A percentile compares a stretch with the other conserved stretches of the same genome.
Evolutionary conservation across 345 rosid genomes (phyloP).

Genomic region (Boechera divaricarpa): DNA sequence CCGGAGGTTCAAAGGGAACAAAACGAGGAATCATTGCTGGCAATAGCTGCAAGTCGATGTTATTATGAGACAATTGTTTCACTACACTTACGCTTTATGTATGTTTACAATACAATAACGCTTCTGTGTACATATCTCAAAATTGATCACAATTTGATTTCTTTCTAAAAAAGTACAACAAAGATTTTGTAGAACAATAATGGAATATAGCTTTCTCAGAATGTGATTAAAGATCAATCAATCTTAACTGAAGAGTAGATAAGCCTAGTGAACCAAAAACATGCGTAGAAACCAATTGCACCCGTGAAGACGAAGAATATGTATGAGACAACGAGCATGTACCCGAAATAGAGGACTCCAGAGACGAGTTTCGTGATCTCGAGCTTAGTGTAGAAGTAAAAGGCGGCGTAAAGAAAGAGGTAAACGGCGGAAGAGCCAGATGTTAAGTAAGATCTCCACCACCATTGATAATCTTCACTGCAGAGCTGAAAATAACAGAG

Average conservation of each 20-base stretch:
- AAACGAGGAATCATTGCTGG: no score
- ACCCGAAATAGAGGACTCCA: slow-evolving; percentile 81
- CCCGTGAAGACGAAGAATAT: slow-evolving; percentile 87
- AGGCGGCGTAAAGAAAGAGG: slow-evolving; percentile 83
- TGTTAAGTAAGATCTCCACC: slow-evolving; percentile 97
- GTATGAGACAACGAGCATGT: slow-evolving; percentile 78
- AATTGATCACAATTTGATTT: neutral
- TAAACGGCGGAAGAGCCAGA: slow-evolving; percentile 90
- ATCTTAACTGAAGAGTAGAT: slow-evolving; percentile 89
- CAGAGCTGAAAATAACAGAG: slow-evolving; percentile 96
- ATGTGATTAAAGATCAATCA: slow-evolving; percentile 44
- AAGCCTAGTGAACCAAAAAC: slow-evolving; percentile 92
- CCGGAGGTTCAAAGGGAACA: no score
- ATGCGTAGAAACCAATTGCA: slow-evolving; percentile 82
- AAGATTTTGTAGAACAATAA: slow-evolving; percentile 17
- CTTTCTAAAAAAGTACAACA: neutral
- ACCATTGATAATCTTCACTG: slow-evolving; percentile 93
- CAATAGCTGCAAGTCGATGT: neutral
- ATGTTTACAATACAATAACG: neutral
- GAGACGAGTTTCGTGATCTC: slow-evolving; percentile 87
- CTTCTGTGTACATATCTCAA: neutral
- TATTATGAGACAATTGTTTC: neutral
- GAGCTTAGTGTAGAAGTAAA: slow-evolving; percentile 92
- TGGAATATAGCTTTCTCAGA: neutral
- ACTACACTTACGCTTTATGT: neutral